Base-by-base conservation (phyloP, 2,329 filamentous ascomycete genomes). In the Claviceps purpurea region DNA sequence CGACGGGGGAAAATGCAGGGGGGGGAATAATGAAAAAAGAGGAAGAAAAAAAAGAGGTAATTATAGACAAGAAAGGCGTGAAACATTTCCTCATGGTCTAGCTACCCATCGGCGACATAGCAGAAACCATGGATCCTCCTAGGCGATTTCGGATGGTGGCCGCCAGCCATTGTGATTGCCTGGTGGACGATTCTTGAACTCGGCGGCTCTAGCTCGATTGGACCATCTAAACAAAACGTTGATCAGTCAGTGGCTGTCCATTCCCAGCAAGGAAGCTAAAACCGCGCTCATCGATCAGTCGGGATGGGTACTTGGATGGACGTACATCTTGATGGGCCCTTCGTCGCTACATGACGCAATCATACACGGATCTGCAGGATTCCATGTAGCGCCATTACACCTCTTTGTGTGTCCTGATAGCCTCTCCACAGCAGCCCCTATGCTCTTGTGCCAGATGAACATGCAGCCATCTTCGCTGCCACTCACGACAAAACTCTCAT, bases 291-390 rank as follows among this genome's bases (percentile, higher is more conserved):
- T 34, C 30, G 3, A 11, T 34, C 10, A 34, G 10, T 34, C 4
- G 11, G 30, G 30, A 34, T 34, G 30, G 37, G 6, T 26, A 5
- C 13, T 49, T 30, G 24, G 30, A 34, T 11, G 30, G 72, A 73
- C 86, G 74, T 73, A 96, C 85, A 98, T 89, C 69, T 85, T 84
- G 57, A 97, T 84, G 64, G 78, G 82, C 51, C 77, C 76, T 62
- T 97, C 93, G 65, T 98, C 93, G 18, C 91, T 90, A 54, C 87
- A 91, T 13, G 89, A 91, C 16, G 89, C 93, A 68, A 96, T 88
- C 73, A 96, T 84, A 55, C 79, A 80, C 1, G 88, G 82, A 62
- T 96, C 81, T 11, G 72, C 76, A 1, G 93, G 90, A 61, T 91
- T 93, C 91, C 93, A 98, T 22, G 85, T 78, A 40, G 94, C 86